Evolutionary conservation across 768 basidiomycete species (phyloP), one percentile per base, ranked within the genome.

Genomic region (Rhodotorula kratochvilovae): DNA sequence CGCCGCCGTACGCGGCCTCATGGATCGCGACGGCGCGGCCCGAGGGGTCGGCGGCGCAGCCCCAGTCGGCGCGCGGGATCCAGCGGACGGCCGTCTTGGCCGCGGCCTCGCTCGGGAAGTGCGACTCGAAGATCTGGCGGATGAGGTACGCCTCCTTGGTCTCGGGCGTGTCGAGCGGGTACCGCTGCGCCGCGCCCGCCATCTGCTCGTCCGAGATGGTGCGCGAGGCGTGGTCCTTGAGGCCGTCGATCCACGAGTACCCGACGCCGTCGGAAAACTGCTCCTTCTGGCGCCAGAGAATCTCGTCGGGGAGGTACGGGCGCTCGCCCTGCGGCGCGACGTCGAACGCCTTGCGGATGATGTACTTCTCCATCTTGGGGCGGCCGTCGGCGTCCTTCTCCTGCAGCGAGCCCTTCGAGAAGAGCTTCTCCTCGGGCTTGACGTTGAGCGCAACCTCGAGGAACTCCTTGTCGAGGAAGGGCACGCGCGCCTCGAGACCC

Each of bases 251-350:
- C 70, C 72, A 76, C 50, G 59, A 61, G 68, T 73, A 71, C 11
- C 70, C 72, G 56, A 73, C 70, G 64, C 96, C 96, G 78, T 99
- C 96, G 3, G 94, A 97, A 83, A 99, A 99, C 78, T 98, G 94
- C 82, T 99, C 96, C 81, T 99, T 99, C 81, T 99, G 96, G 67
- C 96, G 86, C 96, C 96, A 99, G 53, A 99, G 84, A 77, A 99
- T 97, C 25, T 90, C 91, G 67, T 85, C 85, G 21, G 96, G 96
- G 62, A 99, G 87, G 82, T 98, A 99, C 3, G 92, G 89, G 82
- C 90, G 90, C 77, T 88, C 89, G 33, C 83, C 82, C 61, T 89
- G 88, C 2, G 89, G 88, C 7, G 89, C 81, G 76, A 86, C 86
- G 80, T 98, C 95, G 81, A 98, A 98, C 4, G 95, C 94, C 82